Conservation (phyloP, 371 early-diverging fungal species). For the Saksenaea oblongispora region DNA sequence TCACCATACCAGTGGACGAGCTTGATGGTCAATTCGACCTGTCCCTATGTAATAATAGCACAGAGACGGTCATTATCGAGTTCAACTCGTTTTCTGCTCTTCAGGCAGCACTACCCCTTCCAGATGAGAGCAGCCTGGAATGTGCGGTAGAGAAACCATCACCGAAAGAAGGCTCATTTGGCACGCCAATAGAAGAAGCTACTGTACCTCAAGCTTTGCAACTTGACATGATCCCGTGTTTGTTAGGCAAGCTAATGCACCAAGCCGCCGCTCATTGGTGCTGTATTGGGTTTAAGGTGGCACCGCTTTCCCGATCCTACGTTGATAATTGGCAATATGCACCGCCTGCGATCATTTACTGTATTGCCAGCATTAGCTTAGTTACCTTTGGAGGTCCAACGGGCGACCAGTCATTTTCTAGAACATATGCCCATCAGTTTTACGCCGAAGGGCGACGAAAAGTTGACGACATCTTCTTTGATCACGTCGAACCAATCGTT, state of each 20-base stretch:
- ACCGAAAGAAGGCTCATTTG: slow-evolving; percentile 7
- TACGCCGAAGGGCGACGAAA: slow-evolving; percentile 31
- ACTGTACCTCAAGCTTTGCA: slow-evolving; percentile 12
- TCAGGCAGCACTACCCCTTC: not conserved
- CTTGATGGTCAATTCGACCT: no score
- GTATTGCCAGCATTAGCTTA: slow-evolving; percentile 28
- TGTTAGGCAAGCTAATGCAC: slow-evolving; percentile 25
- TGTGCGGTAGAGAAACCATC: not conserved
- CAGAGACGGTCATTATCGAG: not conserved
- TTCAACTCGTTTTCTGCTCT: slow-evolving; percentile 18
- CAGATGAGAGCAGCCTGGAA: not conserved
- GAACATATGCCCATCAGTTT: slow-evolving; percentile 25
- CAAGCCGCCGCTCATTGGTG: slow-evolving; percentile 27
- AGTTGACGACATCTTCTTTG: slow-evolving; percentile 31
- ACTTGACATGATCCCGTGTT: slow-evolving; percentile 12
- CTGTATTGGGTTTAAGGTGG: slow-evolving; percentile 35
- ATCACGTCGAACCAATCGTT: slow-evolving; percentile 19
- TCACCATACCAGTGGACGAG: no score
- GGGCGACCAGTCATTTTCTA: slow-evolving; percentile 17
- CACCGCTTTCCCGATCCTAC: slow-evolving; percentile 22
- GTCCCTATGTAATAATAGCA: no score
- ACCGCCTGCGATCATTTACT: slow-evolving; percentile 28
- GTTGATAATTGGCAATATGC: slow-evolving; percentile 22
- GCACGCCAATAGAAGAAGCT: slow-evolving; percentile 3
- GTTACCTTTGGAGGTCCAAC: slow-evolving; percentile 27